A percentile compares a stretch with the other conserved stretches of the same genome.
Conservation (phyloP, 2,329 filamentous ascomycete species). For the Neonectria magnoliae region DNA sequence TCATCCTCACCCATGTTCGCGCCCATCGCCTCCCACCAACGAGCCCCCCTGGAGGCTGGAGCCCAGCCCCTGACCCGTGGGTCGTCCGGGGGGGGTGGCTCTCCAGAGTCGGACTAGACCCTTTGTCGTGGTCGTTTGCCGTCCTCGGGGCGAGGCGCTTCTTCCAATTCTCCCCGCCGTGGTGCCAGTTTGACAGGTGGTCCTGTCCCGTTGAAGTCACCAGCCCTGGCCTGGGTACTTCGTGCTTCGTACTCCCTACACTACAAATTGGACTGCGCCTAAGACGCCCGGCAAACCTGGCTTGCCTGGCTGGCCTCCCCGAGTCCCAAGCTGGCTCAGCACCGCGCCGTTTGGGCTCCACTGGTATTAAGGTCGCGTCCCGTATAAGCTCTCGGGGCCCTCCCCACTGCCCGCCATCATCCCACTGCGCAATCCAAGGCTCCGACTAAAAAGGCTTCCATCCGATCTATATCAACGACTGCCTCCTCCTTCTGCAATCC, state of each 20-base stretch:
- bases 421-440: conserved; percentile 40
- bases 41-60: conserved; percentile 14
- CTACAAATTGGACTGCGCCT: not conserved
- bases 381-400: conserved; percentile 36
- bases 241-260: not conserved
- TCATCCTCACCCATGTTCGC: conserved; percentile 17
- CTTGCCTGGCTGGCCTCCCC: conserved; percentile 13
- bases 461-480: conserved; percentile 39
- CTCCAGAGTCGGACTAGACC: conserved; percentile 21
- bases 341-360: conserved; percentile 34
- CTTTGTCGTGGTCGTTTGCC: conserved; percentile 28
- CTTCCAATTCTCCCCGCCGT: conserved; percentile 40
- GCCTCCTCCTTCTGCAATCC: conserved; percentile 24
- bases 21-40: conserved; percentile 25
- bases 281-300: not conserved
- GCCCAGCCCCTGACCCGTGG: conserved; percentile 24
- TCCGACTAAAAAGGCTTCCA: conserved; percentile 28
- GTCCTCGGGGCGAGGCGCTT: conserved; percentile 37
- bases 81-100: conserved; percentile 30
- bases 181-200: conserved; percentile 43
- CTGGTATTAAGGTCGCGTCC: conserved; percentile 40
- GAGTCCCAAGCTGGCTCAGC: conserved; percentile 15
- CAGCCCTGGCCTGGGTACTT: conserved; percentile 23
- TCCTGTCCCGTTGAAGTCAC: conserved; percentile 35
- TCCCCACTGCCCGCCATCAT: conserved; percentile 37